These are phyloP conservation scores for Solanum chacoense DNA, from an alignment of 305 asterid genomes.

Conservation along the genomic window DNA sequence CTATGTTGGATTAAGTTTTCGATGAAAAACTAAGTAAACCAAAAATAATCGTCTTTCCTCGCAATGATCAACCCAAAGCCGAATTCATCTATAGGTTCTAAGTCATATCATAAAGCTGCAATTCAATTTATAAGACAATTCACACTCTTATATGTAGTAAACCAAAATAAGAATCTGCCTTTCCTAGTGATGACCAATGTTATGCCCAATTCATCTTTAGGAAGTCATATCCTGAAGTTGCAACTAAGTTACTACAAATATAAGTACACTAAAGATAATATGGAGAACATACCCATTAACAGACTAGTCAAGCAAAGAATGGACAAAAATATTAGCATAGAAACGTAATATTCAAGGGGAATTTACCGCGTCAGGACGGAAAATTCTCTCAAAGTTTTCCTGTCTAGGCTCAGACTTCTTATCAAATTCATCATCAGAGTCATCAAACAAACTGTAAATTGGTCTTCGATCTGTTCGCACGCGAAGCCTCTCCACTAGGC, in stretches of 20 bases:
- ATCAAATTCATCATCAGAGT: conserved; percentile 81
- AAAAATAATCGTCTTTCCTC: neutral
- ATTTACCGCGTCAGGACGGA: conserved; percentile 61
- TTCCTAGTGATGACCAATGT: neutral
- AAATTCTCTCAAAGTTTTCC: conserved; percentile 42
- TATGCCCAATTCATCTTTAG: neutral
- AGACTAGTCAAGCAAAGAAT: neutral
- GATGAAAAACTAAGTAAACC: neutral
- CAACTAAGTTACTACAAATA: neutral
- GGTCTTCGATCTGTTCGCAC: conserved; percentile 83
- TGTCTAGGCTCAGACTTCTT: conserved; percentile 29
- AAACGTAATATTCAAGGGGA: neutral
- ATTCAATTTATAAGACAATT: neutral
- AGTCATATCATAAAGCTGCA: neutral
- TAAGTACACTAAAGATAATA: neutral
- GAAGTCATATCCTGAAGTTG: neutral
- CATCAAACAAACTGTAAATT: conserved; percentile 57
- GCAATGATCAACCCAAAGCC: neutral
- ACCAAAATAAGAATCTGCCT: neutral
- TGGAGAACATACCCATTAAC: neutral
- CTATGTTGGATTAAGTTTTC: neutral
- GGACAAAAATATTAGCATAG: neutral
- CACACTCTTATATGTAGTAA: neutral
- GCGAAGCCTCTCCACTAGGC: conserved; percentile 93
- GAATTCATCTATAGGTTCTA: neutral